Conservation (phyloP, 2,329 filamentous ascomycete genomes). For the Cladosporium sp. region DNA sequence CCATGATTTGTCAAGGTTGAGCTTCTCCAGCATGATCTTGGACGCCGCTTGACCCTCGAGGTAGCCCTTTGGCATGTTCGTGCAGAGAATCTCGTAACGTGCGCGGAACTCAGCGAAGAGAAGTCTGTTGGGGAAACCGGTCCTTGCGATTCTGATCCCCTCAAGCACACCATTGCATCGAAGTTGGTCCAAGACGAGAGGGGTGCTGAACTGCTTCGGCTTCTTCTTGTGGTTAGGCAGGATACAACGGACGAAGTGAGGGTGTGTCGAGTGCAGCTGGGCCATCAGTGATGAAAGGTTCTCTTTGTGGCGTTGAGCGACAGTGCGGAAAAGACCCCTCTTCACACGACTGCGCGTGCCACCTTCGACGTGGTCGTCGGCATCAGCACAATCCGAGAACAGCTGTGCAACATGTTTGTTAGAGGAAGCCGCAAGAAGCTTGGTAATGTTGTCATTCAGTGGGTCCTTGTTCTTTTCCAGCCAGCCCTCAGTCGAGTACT, state of each 20-base stretch:
- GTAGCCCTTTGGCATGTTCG: constrained; percentile 83
- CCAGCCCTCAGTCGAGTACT: constrained; percentile 94
- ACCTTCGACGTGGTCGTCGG: constrained; percentile 67
- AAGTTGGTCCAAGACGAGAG: constrained; percentile 95
- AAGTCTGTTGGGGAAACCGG: constrained; percentile 92
- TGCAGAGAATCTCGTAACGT: constrained; percentile 91
- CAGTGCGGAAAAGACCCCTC: constrained; percentile 94
- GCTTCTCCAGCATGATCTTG: constrained; percentile 82
- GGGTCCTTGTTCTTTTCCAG: constrained; percentile 99
- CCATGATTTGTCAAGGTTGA: constrained; percentile 78
- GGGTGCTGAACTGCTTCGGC: constrained; percentile 86
- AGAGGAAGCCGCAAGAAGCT: constrained; percentile 76
- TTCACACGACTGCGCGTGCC: constrained; percentile 80
- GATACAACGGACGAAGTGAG: constrained; percentile 97
- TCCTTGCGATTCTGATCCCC: constrained; percentile 93
- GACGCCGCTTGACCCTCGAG: constrained; percentile 86
- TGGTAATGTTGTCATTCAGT: constrained; percentile 93
- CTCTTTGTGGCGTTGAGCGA: constrained; percentile 95
- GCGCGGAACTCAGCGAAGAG: constrained; percentile 92
- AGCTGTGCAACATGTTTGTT: constrained; percentile 81
- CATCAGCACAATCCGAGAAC: constrained; percentile 84
- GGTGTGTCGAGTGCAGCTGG: constrained; percentile 92
- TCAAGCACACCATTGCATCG: constrained; percentile 99
- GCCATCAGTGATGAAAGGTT: constrained; percentile 95
- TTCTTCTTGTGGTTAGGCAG: constrained; percentile 97